phyloP scores from a whole-genome alignment of 2,329 filamentous ascomycete species.

The Penicillium sp. region DNA sequence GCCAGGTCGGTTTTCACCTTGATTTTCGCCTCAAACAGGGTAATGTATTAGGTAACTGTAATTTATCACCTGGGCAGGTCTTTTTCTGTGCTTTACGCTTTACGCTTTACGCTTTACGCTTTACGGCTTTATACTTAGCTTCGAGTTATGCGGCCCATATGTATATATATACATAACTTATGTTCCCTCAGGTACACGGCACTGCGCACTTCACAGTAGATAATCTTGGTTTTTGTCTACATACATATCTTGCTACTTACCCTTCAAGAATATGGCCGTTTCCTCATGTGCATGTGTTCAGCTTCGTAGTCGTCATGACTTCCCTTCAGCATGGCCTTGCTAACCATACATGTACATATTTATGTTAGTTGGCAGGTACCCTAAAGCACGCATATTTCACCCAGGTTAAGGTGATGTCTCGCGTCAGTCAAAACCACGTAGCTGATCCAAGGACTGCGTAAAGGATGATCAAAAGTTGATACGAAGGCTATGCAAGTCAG shows the following conservation, averaged over 20 bases:
- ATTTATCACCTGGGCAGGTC: not conserved
- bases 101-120: too few species aligned
- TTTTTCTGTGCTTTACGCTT: not conserved
- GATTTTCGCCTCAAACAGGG: conserved; percentile 1
- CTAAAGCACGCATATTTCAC: not conserved
- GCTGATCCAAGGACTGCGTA: not conserved
- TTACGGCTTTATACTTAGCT: not conserved
- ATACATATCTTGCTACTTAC: not conserved
- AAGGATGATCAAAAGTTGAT: not conserved
- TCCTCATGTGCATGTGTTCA: not conserved
- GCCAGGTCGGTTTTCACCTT: not conserved
- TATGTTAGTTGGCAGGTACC: not conserved
- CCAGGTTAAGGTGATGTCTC: too few species aligned
- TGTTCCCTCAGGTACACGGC: not conserved
- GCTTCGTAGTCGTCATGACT: conserved; percentile 7
- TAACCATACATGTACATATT: not conserved
- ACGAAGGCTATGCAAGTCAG: not conserved
- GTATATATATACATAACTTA: not conserved
- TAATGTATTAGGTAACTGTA: not conserved
- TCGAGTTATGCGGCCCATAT: not conserved
- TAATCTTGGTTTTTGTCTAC: not conserved
- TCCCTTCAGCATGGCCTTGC: not conserved
- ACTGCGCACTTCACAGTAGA: not conserved
- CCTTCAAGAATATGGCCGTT: not conserved
- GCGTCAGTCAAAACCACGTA: not conserved